Evolutionary conservation across 2,329 filamentous ascomycete species (phyloP), one percentile per base, ranked within the genome.

Genomic region (Corynespora cassiicola): DNA sequence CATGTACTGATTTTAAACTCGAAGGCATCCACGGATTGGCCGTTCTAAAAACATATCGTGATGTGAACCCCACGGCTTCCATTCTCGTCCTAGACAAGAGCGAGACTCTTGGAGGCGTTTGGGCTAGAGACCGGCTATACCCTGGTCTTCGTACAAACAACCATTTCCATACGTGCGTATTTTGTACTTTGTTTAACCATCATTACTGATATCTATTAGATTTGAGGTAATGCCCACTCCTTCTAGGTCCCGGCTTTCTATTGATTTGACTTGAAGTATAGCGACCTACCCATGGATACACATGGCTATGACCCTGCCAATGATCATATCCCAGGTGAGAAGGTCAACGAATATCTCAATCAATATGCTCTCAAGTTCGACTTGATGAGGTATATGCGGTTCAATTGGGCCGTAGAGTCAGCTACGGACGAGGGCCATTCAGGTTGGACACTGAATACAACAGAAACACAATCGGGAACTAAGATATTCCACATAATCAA

Each of bases 301-400:
- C 43, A 57, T 18, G 52, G 50, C 1, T 65, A 52, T 25, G 36
- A 56, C 20, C 37, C 52, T 20, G 49, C 60, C 0, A 77, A 78
- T 10, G 63, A 83, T 28, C 82, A 87, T 58, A 81, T 87, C 31
- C 77, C 83, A 0, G 84, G 81, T 0, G 50, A 70, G 1, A 73
- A 78, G 2, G 63, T 86, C 32, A 77, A 85, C 52, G 49, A 63
- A 0, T 87, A 87, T 56, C 65, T 87, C 6, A 68, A 68, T 18
- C 70, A 74, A 2, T 64, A 57, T 41, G 56, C 47, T 3, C 33
- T 70, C 17, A 71, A 75, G 3, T 60, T 54, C 78, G 72, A 70
- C 8, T 61, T 87, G 1, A 64, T 58, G 18, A 58, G 68, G 6
- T 63, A 71, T 22, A 75, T 82, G 16, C 74, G 72, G 7, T 74